Base-by-base conservation (phyloP, 2,329 filamentous ascomycete species). In the Helminthosporium solani region DNA sequence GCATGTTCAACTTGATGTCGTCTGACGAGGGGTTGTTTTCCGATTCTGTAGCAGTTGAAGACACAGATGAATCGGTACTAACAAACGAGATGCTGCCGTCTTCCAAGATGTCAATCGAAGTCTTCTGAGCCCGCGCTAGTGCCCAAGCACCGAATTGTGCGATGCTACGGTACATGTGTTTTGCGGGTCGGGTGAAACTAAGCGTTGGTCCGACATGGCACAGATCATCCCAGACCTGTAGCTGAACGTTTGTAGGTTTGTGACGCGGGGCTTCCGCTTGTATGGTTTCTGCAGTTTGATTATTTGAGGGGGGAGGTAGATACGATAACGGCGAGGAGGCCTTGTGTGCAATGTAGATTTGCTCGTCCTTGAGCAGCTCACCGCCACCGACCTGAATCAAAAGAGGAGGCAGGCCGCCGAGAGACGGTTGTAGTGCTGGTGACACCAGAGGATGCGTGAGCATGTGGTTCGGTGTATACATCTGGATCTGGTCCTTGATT, bases 101-200 rank as follows among this genome's bases (percentile, higher is more conserved):
- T 49, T 91, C 86, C 28, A 86, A 69, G 28, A 95, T 92, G 15
- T 94, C 87, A 44, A 96, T 91, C 1, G 83, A 82, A 1, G 80
- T 82, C 49, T 89, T 80, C 63, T 96, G 91, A 0, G 90, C 90
- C 54, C 86, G 79, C 1, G 91, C 89, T 18, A 96, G 77, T 0
- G 87, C 87, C 91, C 91, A 97, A 0, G 91, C 90, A 2, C 90
- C 87, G 62, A 99, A 97, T 57, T 96, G 92, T 0, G 94, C 88
- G 42, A 96, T 84, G 1, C 89, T 88, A 38, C 92, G 82, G 67
- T 90, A 97, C 90, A 97, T 96, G 72, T 87, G 88, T 68, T 97
- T 97, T 36, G 92, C 94, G 0, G 94, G 94, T n/a, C 86, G 81
- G 0, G 92, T 97, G 67, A 96, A 97, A 60, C 89, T 95, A n/a